These are phyloP conservation scores for Xanthoparmelia taractica DNA, from an alignment of 495 filamentous ascomycete genomes.

Conservation along the genomic window DNA sequence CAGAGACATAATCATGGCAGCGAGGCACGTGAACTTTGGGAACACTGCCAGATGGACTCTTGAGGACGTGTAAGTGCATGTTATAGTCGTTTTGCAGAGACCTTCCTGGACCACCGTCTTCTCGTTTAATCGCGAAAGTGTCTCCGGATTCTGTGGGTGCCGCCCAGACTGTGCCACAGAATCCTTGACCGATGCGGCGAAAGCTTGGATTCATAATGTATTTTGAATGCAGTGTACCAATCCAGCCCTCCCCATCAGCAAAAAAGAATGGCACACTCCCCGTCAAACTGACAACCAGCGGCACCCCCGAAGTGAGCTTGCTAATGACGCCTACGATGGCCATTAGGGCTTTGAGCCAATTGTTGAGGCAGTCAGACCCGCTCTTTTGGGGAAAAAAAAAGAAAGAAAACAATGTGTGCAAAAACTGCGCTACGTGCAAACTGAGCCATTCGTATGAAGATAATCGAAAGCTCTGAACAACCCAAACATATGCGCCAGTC, in stretches of 20 bases:
- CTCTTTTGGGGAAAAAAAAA: too few relatives aligned
- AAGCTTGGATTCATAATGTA: not conserved
- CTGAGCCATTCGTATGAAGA: conserved; percentile 29
- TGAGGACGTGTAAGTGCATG: conserved; percentile 29
- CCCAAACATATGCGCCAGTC: conserved; percentile 37
- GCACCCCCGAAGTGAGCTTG: too few relatives aligned
- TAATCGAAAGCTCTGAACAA: conserved; percentile 43
- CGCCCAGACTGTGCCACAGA: conserved; percentile 21
- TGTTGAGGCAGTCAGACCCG: too few relatives aligned
- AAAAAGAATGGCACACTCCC: too few relatives aligned
- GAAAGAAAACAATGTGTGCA: too few relatives aligned
- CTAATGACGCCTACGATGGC: too few relatives aligned
- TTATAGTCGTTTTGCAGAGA: conserved; percentile 33
- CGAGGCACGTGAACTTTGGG: conserved; percentile 15
- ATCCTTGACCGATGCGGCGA: conserved; percentile 21
- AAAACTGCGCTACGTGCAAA: conserved; percentile 2
- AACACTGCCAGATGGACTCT: conserved; percentile 3
- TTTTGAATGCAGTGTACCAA: not conserved
- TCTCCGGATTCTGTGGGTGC: not conserved
- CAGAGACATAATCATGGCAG: conserved; percentile 18
- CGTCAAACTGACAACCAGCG: too few relatives aligned
- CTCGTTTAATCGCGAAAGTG: conserved; percentile 24
- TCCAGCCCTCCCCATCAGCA: too few relatives aligned
- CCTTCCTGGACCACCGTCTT: conserved; percentile 33
- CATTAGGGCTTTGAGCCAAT: too few relatives aligned